phyloP scores from a whole-genome alignment of 2,329 filamentous ascomycete species.

The Venturia asperata region DNA sequence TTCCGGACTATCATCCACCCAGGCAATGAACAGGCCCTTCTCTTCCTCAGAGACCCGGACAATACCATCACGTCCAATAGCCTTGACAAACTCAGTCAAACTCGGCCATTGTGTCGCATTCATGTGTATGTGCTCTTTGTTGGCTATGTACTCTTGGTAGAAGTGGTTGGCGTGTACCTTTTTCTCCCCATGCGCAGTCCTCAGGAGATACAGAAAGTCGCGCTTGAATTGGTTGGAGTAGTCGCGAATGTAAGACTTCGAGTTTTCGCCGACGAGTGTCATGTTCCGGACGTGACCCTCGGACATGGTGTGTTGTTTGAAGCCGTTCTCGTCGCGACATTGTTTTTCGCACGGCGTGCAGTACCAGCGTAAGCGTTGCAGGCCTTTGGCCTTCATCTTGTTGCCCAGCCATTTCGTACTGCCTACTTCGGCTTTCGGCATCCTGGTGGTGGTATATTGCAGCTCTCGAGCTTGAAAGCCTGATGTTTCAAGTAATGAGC shows the following conservation, averaged over 20 bases:
- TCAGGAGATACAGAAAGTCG: constrained; percentile 70
- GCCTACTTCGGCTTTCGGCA: constrained; percentile 89
- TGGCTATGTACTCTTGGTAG: constrained; percentile 87
- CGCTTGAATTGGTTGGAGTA: constrained; percentile 74
- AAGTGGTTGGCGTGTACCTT: constrained; percentile 83
- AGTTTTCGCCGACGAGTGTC: constrained; percentile 77
- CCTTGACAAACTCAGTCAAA: constrained; percentile 83
- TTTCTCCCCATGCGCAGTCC: constrained; percentile 86
- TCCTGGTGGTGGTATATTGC: constrained; percentile 39
- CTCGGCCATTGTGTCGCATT: constrained; percentile 85
- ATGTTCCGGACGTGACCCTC: constrained; percentile 89
- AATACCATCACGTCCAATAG: constrained; percentile 77
- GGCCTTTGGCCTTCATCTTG: constrained; percentile 74
- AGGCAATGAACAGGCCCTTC: constrained; percentile 78
- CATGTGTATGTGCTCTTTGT: constrained; percentile 75
- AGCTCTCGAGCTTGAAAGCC: too few relatives aligned
- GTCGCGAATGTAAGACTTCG: constrained; percentile 73
- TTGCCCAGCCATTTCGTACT: constrained; percentile 87
- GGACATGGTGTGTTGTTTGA: constrained; percentile 64
- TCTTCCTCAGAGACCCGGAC: constrained; percentile 75
- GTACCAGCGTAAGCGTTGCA: constrained; percentile 83
- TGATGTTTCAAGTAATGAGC: too few relatives aligned
- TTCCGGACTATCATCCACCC: constrained; percentile 88
- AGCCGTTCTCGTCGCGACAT: constrained; percentile 74
- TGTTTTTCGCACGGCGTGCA: constrained; percentile 73